Base-by-base conservation (phyloP, 257 asterid genomes). In the Penstemon davidsonii region DNA sequence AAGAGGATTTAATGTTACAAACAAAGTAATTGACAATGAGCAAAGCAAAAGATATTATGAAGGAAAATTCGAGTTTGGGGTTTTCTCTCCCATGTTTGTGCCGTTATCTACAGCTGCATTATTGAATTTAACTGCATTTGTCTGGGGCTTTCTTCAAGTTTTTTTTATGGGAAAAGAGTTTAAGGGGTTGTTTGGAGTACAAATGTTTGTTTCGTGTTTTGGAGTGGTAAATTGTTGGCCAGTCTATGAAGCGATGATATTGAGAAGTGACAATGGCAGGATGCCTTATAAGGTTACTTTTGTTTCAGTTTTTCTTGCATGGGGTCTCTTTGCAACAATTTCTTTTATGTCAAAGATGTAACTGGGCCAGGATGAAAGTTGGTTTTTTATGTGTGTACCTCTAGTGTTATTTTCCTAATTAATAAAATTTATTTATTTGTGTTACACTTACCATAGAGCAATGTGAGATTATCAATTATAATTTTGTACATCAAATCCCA, bases 1-100 rank as follows among this genome's bases (percentile, higher is more conserved):
- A 1, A 78, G 81, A 19, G 89, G 79, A n/a, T 89, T 89, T 61
- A 75, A 74, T 6, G 72, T 92, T 55, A 92, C 98, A 1, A 89
- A 82, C 76, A 92, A 89, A 83, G 86, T 83, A 1, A 68, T 71
- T 0, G 92, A 87, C 41, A 64, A 76, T 3, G 95, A 83, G 15
- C 76, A 70, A 63, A 74, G 80, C 40, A 85, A 80, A 66, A 77
- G 91, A 50, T 92, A 92, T 41, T 70, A 78, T 45, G 81, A 81
- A 62, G 93, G 93, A 41, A 66, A 61, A 6, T 83, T 88, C 12
- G 93, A 88, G 33, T 90, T 85, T 54, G 97, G 95, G 7, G 78
- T 83, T 6, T 33, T 75, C 0, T 83, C 96, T 6, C 91, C 97
- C n/a, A 67, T 90, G 91, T 86, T 86, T 25, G 81, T 86, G 64